phyloP scores from a whole-genome alignment of 305 asterid genomes.

The Striga hermonthica region DNA sequence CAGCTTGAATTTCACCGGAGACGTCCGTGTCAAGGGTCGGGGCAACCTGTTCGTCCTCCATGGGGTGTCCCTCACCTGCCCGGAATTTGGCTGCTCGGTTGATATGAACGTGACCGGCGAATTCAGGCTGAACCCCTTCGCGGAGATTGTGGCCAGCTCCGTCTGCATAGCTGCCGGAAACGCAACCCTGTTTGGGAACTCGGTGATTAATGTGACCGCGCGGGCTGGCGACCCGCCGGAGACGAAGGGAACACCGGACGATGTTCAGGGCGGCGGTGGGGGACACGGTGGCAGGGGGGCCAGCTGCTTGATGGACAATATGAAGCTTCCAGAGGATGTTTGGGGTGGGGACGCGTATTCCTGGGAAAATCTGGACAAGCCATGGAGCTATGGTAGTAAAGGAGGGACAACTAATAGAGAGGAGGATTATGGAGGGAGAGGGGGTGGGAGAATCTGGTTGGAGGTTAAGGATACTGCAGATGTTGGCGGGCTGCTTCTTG shows the following conservation, averaged over 20 bases:
- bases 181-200: slow-evolving; percentile 45
- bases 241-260: slow-evolving; percentile 60
- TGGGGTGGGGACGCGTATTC: slow-evolving; percentile 87
- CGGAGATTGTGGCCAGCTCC: slow-evolving; percentile 56
- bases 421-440: slow-evolving; percentile 72
- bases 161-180: slow-evolving; percentile 53
- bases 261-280: slow-evolving; percentile 64
- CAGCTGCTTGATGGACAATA: slow-evolving; percentile 65
- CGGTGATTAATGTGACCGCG: slow-evolving; percentile 62
- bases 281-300: slow-evolving; percentile 91
- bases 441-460: slow-evolving; percentile 81
- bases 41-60: slow-evolving; percentile 59
- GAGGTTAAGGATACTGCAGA: slow-evolving; percentile 42
- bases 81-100: slow-evolving; percentile 50
- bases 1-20: slow-evolving; percentile 63
- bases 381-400: slow-evolving; percentile 69
- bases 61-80: slow-evolving; percentile 60
- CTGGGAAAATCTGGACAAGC: slow-evolving; percentile 56
- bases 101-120: slow-evolving; percentile 58
- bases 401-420: slow-evolving; percentile 69
- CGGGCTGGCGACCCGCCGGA: slow-evolving; percentile 53
- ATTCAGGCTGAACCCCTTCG: slow-evolving; percentile 43
- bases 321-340: slow-evolving; percentile 68
- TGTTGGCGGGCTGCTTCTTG: slow-evolving; percentile 51
- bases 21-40: slow-evolving; percentile 46